phyloP scores from a whole-genome alignment of 192 early-diverging fungal genomes.

The Umbelopsis sp. region DNA sequence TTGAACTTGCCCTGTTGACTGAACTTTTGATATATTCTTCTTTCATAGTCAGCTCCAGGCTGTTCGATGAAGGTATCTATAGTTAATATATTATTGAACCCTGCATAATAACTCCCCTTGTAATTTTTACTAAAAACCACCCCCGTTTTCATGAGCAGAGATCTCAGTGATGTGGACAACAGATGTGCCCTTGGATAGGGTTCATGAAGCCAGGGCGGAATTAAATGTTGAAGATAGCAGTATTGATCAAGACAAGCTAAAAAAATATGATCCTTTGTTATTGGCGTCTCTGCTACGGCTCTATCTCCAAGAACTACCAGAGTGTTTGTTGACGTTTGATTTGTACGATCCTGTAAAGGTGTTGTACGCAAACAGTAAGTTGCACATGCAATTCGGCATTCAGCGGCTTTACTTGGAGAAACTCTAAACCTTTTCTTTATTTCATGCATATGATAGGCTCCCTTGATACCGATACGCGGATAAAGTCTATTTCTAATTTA shows the following conservation, averaged over 20 bases:
- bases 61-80: constrained; percentile 33
- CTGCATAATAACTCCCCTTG: background rate
- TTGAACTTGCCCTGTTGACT: background rate
- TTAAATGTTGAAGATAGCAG: constrained; percentile 57
- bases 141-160: constrained; percentile 44
- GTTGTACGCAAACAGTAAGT: constrained; percentile 63
- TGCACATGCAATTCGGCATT: background rate
- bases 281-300: constrained; percentile 65
- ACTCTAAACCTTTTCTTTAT: no score
- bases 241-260: constrained; percentile 57
- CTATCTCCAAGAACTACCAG: constrained; percentile 75
- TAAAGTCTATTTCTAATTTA: constrained; percentile 51
- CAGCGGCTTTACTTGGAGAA: no score
- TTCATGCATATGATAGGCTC: constrained; percentile 6
- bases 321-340: constrained; percentile 69
- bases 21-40: background rate
- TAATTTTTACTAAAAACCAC: background rate
- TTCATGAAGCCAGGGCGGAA: constrained; percentile 65
- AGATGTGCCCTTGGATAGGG: constrained; percentile 52
- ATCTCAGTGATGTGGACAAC: constrained; percentile 64
- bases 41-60: constrained; percentile 1
- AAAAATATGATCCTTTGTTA: constrained; percentile 59
- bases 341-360: constrained; percentile 72
- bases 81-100: background rate
- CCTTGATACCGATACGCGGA: constrained; percentile 37